These are phyloP conservation scores for Rasamsonia emersonii DNA, from an alignment of 2,329 filamentous ascomycete genomes.

Conservation along the genomic window DNA sequence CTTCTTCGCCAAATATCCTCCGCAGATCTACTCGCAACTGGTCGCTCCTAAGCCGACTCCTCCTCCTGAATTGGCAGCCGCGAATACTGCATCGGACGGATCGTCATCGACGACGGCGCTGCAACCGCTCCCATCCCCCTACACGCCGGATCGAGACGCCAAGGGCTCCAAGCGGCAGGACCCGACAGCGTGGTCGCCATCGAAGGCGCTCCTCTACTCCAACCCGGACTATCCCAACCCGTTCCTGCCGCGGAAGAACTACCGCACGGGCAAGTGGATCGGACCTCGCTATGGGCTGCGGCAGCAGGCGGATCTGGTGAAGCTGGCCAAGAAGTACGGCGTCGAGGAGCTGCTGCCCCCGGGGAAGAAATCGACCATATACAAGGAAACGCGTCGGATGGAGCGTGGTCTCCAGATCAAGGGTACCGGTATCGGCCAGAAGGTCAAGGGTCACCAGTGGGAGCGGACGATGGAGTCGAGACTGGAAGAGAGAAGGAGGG, in stretches of 20 bases:
- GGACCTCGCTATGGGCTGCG: conserved; percentile 75
- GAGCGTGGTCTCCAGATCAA: conserved; percentile 77
- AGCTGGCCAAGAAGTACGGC: conserved; percentile 68
- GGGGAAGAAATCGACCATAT: conserved; percentile 66
- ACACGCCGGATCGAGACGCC: conserved; percentile 33
- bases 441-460: conserved; percentile 90
- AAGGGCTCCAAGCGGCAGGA: conserved; percentile 31
- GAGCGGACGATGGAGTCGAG: conserved; percentile 76
- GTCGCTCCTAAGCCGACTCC: conserved; percentile 19
- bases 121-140: conserved; percentile 24
- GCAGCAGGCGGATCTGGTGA: conserved; percentile 82
- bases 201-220: conserved; percentile 26
- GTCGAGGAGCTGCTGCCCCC: conserved; percentile 73
- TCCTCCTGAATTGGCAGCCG: conserved; percentile 18
- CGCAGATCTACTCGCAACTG: conserved; percentile 43
- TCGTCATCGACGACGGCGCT: conserved; percentile 18
- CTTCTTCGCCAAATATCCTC: conserved; percentile 88
- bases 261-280: conserved; percentile 71
- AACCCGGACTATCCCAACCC: conserved; percentile 57
- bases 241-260: conserved; percentile 72
- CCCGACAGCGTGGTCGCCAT: conserved; percentile 21
- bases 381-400: conserved; percentile 57
- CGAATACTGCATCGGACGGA: conserved; percentile 43
- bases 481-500: conserved; percentile 80
- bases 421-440: conserved; percentile 86